Evolutionary conservation across 2,329 filamentous ascomycete species (phyloP).

Genomic region (Cercospora canescens): DNA sequence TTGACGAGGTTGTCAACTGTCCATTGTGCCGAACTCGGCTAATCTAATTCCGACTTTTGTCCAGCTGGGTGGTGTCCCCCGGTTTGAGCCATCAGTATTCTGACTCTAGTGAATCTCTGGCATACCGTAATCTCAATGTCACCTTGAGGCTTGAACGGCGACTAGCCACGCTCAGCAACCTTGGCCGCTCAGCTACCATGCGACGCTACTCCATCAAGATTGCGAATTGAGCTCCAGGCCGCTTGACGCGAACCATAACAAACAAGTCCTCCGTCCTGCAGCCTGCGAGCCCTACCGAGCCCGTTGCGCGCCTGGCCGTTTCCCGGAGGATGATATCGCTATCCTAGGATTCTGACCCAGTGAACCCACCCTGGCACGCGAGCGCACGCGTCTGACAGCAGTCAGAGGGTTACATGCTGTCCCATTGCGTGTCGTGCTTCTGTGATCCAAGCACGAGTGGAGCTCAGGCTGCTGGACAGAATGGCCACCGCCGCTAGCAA

Average conservation of each 20-base stretch:
- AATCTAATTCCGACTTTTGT: not conserved
- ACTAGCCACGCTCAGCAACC: conserved; percentile 9
- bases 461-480: conserved; percentile 3
- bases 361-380: not conserved
- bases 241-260: not conserved
- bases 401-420: not conserved
- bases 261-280: not conserved
- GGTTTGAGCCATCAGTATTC: not conserved
- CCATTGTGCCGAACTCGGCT: not conserved
- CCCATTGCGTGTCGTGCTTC: not conserved
- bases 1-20: not conserved
- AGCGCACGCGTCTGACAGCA: not conserved
- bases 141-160: conserved; percentile 1
- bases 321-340: conserved; percentile 11
- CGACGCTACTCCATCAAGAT: conserved; percentile 1
- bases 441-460: not conserved
- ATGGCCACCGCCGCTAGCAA: conserved; percentile 29
- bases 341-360: not conserved
- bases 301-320: not conserved
- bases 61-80: not conserved
- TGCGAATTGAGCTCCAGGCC: not conserved
- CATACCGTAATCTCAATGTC: conserved; percentile 1
- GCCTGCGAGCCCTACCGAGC: not conserved
- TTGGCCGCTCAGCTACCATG: conserved; percentile 1
- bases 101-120: not conserved